These are phyloP conservation scores for Parmelia sp. DNA, from an alignment of 495 filamentous ascomycete species.

Conservation along the genomic window DNA sequence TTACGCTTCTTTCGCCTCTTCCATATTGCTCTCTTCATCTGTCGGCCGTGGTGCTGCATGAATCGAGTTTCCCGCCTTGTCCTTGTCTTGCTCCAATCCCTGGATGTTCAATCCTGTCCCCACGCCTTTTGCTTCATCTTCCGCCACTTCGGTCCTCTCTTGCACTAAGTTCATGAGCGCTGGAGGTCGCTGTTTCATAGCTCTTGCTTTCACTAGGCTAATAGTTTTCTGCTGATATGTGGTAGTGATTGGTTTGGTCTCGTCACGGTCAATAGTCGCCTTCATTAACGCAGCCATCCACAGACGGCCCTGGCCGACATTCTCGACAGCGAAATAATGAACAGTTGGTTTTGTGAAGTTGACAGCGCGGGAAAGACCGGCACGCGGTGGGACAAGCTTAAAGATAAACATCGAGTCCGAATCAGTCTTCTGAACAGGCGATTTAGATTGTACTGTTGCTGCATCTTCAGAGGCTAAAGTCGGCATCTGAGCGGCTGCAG, in stretches of 20 bases:
- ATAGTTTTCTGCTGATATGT: constrained; percentile 97
- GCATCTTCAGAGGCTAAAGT: constrained; percentile 43
- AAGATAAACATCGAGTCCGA: constrained; percentile 81
- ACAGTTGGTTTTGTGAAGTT: constrained; percentile 95
- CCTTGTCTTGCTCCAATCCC: constrained; percentile 24
- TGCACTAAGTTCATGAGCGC: constrained; percentile 70
- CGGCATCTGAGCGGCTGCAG: constrained; percentile 55
- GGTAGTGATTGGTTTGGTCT: constrained; percentile 65
- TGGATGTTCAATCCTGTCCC: constrained; percentile 30
- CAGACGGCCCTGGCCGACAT: constrained; percentile 73
- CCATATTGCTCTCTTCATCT: not conserved
- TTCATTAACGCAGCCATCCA: constrained; percentile 99
- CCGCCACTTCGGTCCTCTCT: constrained; percentile 41
- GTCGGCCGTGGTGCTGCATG: not conserved
- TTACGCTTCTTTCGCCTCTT: not conserved
- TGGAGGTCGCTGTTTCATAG: constrained; percentile 81
- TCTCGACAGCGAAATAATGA: constrained; percentile 96
- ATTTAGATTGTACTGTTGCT: constrained; percentile 28
- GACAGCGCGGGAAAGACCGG: constrained; percentile 81
- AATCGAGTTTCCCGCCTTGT: constrained; percentile 20
- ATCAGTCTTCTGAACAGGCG: constrained; percentile 28
- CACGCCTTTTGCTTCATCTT: constrained; percentile 24
- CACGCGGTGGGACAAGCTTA: constrained; percentile 89
- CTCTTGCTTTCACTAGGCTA: constrained; percentile 71
- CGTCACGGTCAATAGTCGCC: constrained; percentile 94